These are phyloP conservation scores for Meyerozyma elateridarum DNA, from an alignment of 1,139 yeast species.

Conservation along the genomic window DNA sequence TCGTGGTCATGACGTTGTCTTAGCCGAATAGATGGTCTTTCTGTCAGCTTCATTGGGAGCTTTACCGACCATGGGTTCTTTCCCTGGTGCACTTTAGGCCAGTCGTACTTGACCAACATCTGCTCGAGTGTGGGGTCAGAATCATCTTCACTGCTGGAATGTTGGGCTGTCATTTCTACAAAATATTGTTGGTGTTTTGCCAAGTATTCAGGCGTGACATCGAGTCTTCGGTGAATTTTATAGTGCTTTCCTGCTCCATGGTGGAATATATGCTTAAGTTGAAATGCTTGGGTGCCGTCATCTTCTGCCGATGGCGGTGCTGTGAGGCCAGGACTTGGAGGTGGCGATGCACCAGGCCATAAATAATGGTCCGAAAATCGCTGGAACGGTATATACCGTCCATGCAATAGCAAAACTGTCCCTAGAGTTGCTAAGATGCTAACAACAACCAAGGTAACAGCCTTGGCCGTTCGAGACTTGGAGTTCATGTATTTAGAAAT, in stretches of 20 bases:
- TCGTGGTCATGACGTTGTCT: conserved; percentile 56
- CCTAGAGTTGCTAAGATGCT: too few species aligned
- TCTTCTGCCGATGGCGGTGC: neutral
- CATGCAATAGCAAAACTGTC: too few species aligned
- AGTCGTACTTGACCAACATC: conserved; percentile 27
- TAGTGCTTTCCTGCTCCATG: conserved; percentile 42
- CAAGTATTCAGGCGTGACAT: conserved; percentile 39
- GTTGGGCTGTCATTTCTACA: conserved; percentile 5
- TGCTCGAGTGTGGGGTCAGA: conserved; percentile 20
- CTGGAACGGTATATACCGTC: too few species aligned
- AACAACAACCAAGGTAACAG: too few species aligned
- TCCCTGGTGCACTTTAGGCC: conserved; percentile 34
- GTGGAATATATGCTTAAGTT: conserved; percentile 46
- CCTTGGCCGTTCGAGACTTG: too few species aligned
- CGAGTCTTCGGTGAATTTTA: conserved; percentile 40
- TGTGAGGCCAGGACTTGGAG: too few species aligned
- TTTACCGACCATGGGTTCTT: conserved; percentile 42
- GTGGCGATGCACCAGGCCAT: too few species aligned
- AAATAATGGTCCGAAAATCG: too few species aligned
- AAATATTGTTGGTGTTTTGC: conserved; percentile 13
- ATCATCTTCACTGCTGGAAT: neutral
- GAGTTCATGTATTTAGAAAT: too few species aligned
- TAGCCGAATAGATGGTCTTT: conserved; percentile 41
- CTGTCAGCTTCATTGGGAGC: conserved; percentile 23
- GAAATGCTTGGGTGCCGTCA: conserved; percentile 14